phyloP scores from a whole-genome alignment of 345 rosid genomes.

The Citrus maxima region DNA sequence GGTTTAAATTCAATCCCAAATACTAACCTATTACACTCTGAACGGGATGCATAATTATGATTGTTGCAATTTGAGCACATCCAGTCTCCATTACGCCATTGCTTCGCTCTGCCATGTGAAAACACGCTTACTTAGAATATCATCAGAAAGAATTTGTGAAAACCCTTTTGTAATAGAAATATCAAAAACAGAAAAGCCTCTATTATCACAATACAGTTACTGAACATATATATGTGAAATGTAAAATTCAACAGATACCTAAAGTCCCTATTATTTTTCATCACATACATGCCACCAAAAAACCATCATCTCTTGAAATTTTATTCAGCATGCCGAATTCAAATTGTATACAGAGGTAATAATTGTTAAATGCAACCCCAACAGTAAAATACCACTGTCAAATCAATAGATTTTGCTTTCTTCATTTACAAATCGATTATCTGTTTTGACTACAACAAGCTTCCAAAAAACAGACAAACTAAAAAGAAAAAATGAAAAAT shows the following conservation, averaged over 20 bases:
- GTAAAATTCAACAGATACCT: background rate
- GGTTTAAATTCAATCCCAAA: background rate
- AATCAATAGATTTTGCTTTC: background rate
- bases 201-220: background rate
- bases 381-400: background rate
- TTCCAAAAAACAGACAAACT: background rate
- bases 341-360: background rate
- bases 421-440: background rate
- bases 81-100: slow-evolving; percentile 95
- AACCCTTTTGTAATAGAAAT: background rate
- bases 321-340: background rate
- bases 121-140: background rate
- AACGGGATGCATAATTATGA: slow-evolving; percentile 83
- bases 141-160: background rate
- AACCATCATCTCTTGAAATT: background rate
- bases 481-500: background rate
- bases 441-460: background rate
- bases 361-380: background rate
- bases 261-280: background rate
- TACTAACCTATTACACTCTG: slow-evolving; percentile 75
- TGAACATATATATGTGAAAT: background rate
- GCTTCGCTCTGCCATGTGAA: slow-evolving; percentile 56
- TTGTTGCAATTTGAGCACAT: slow-evolving; percentile 80
- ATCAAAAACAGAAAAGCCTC: background rate
- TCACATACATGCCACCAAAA: background rate